These are phyloP conservation scores for Aquilaria sinensis DNA, from an alignment of 345 rosid genomes.

Conservation along the genomic window DNA sequence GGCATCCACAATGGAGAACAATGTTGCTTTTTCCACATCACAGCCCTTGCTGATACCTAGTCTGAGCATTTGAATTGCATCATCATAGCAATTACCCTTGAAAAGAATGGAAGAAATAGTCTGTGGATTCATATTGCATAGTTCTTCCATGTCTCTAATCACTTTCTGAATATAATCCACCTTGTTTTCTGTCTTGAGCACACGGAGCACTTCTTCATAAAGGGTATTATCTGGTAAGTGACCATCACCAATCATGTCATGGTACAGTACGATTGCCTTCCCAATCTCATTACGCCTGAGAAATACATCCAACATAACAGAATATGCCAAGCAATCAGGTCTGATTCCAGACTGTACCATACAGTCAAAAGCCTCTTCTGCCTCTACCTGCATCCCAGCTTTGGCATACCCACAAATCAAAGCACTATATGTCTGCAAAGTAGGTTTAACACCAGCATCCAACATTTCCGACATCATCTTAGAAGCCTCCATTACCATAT, in stretches of 20 bases:
- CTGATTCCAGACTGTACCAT: slow-evolving; percentile 74
- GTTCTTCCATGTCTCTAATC: slow-evolving; percentile 64
- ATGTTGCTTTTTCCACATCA: slow-evolving; percentile 50
- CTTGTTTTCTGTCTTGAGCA: slow-evolving; percentile 46
- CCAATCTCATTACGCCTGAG: slow-evolving; percentile 51
- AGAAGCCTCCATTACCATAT: slow-evolving; percentile 64
- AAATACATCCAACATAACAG: slow-evolving; percentile 79
- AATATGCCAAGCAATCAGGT: slow-evolving; percentile 82
- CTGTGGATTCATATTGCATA: slow-evolving; percentile 56
- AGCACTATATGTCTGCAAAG: slow-evolving; percentile 85
- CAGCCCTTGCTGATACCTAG: slow-evolving; percentile 41
- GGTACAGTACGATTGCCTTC: slow-evolving; percentile 58
- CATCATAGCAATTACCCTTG: slow-evolving; percentile 80
- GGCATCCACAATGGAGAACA: slow-evolving; percentile 66
- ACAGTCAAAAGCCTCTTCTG: slow-evolving; percentile 68
- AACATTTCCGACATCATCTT: slow-evolving; percentile 88
- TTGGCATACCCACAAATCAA: slow-evolving; percentile 93
- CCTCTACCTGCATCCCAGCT: slow-evolving; percentile 77
- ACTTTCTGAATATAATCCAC: slow-evolving; percentile 52
- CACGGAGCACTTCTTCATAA: slow-evolving; percentile 50
- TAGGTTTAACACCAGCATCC: slow-evolving; percentile 74
- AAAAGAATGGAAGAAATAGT: slow-evolving; percentile 67
- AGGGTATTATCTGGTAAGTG: slow-evolving; percentile 45
- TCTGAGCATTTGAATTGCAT: slow-evolving; percentile 64
- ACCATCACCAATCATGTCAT: slow-evolving; percentile 62